Evolutionary conservation across 1,284 basidiomycete species (phyloP).

Genomic region (Papiliotrema flavescens): DNA sequence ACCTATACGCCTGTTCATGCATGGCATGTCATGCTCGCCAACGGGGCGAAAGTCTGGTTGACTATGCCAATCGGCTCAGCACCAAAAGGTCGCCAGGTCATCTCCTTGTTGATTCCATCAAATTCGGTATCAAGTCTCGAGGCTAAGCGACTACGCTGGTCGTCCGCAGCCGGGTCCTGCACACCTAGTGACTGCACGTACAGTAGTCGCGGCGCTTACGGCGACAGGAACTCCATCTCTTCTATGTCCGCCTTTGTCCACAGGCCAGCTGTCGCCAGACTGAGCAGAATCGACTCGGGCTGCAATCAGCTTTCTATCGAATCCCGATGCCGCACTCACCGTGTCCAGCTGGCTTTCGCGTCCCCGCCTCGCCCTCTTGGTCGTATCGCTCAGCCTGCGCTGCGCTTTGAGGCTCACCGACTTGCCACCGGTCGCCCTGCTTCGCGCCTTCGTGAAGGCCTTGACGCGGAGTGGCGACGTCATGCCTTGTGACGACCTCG

Average conservation of each 20-base stretch:
- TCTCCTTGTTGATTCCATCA: no score
- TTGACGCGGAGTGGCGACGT: not conserved
- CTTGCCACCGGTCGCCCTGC: not conserved
- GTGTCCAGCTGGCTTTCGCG: conserved; percentile 13
- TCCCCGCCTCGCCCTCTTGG: not conserved
- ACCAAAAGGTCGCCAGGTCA: not conserved
- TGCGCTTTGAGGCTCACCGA: not conserved
- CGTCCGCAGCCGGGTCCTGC: no score
- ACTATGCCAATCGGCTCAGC: not conserved
- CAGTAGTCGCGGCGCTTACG: not conserved
- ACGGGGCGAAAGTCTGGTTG: not conserved
- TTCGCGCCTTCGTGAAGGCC: not conserved
- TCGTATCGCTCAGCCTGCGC: no score
- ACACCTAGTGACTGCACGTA: not conserved
- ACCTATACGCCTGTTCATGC: no score
- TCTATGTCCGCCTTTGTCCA: conserved; percentile 12
- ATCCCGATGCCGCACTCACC: conserved; percentile 6
- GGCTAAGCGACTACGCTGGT: no score
- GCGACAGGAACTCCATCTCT: not conserved
- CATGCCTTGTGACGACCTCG: not conserved
- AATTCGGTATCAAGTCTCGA: no score
- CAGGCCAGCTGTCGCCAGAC: conserved; percentile 22
- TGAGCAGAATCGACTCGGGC: conserved; percentile 23
- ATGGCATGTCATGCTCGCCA: no score
- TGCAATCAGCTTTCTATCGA: conserved; percentile 1